Evolutionary conservation across 2,329 filamentous ascomycete genomes (phyloP), one percentile per base, ranked within the genome.

Genomic region (Diaporthe longicolla): DNA sequence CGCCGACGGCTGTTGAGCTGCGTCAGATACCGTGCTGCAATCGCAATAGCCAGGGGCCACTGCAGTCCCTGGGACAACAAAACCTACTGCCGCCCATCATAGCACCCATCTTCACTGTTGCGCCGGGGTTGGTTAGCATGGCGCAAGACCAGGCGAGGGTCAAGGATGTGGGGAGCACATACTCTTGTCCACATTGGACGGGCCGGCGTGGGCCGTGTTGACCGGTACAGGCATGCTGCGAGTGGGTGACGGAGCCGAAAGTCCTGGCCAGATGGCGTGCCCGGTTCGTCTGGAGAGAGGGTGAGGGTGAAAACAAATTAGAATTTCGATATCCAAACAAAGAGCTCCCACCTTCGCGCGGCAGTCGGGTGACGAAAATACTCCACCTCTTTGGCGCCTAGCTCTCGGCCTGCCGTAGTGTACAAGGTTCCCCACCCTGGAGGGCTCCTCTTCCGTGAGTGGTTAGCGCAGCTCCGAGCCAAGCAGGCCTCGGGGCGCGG

Each of bases 1-100:
- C 88, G 76, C 97, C 97, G 76, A 99, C 97, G 84, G 95, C 97
- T 98, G 79, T 19, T 69, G 75, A 19, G 43, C 15, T 54, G 21
- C 11, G 63, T 74, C 21, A 75, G 68, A 72, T 45, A 6, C 9
- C 5, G 40, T 26, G 37, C 43, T 17, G 10, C 21, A n/a, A 24
- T 8, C 13, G 10, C 24, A 32, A 21, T 8, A 4, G 2, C 9
- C n/a, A 6, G 15, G 24, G 45, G 65, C 26, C 29, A 7, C 10
- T 26, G 15, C 10, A 21, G 45, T 15, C 32, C n/a, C 63, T 3
- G n/a, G 17, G 32, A 10, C 32, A 19, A 21, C 8, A 21, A 45
- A 19, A 90, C 95, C 80, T 93, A 98, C 96, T 97, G 83, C 95
- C 94, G 79, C 97, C 97, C 95, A 98, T 98, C 93, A 99, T 93